Evolutionary conservation across 2,329 filamentous ascomycete species (phyloP), one percentile per base, ranked within the genome.

Genomic region (Cercospora nicotianae): DNA sequence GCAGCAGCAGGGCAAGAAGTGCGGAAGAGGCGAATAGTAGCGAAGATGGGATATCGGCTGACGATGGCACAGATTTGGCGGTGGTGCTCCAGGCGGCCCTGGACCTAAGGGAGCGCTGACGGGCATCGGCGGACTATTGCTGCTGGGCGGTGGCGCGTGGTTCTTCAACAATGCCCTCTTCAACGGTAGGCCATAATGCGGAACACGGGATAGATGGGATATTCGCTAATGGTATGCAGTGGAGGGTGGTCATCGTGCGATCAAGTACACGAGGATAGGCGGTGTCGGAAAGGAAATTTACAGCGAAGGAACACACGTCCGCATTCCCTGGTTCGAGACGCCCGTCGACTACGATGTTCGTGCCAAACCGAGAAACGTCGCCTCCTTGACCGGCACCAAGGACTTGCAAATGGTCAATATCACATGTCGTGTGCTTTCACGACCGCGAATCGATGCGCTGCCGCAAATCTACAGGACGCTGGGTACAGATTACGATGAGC

Each of bases 361-460:
- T 83, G 95, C 95, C 69, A 97, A 94, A 86, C 95, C 95, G 77
- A 90, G 95, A 80, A 97, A 96, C 78, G 94, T 99, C 75, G 91
- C 95, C 73, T 98, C 95, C 73, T 88, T 99, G 73, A 99, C 95
- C 68, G 95, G 95, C 75, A 99, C 95, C 78, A 99, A 99, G 86
- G 95, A 99, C 83, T 84, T 99, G 82, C 95, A 99, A 85, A 99
- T 99, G 95, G 95, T 98, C 79, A 99, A 99, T 87, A 98, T 99
- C 80, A 99, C 94, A 78, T 99, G 95, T 83, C 94, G 95, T 92
- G 95, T 99, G 67, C 91, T 99, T 63, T 97, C 94, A 67, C 87
- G 93, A 75, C 95, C 95, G 66, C 89, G 93, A 67, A 85, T 99
- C 77, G 89, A 92, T 73, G 91, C 94, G 33, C 88, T 99, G 51